Conservation (phyloP, 73 alveolate genomes). For the Uronychia binucleata region DNA sequence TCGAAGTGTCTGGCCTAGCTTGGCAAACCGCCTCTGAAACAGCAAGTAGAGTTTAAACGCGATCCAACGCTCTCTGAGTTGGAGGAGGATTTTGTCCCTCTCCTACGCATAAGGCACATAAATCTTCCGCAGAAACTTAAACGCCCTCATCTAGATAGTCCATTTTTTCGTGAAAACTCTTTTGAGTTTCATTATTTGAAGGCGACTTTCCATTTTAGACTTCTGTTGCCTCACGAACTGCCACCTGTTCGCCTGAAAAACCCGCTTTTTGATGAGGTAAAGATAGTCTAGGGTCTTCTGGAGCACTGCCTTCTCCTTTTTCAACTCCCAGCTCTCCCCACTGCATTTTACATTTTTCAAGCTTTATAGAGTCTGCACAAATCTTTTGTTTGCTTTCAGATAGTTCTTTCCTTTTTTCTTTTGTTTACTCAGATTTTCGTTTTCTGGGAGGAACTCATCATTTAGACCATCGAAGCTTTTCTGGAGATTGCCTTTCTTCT, state of each 20-base stretch:
- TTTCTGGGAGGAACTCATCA: neutral
- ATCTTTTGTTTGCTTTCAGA: neutral
- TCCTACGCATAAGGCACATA: too few relatives aligned
- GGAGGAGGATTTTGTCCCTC: too few relatives aligned
- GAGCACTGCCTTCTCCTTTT: neutral
- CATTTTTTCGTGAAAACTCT: too few relatives aligned
- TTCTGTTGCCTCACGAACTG: neutral
- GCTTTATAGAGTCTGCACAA: neutral
- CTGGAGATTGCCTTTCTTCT: neutral
- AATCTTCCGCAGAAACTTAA: too few relatives aligned
- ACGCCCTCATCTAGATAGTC: too few relatives aligned
- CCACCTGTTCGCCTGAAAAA: neutral
- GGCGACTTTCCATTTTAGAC: too few relatives aligned
- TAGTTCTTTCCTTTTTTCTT: neutral
- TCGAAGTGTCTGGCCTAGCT: too few relatives aligned
- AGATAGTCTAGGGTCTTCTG: neutral
- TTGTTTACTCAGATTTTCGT: neutral
- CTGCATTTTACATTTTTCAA: neutral
- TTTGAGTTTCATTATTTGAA: too few relatives aligned
- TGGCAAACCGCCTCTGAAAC: too few relatives aligned
- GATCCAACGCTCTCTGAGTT: too few relatives aligned
- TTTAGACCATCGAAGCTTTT: neutral
- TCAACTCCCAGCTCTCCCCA: neutral
- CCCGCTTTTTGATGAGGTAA: neutral
- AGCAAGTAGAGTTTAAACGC: too few relatives aligned